These are phyloP conservation scores for Tilletia indica DNA, from an alignment of 1,284 basidiomycete species.

Conservation along the genomic window DNA sequence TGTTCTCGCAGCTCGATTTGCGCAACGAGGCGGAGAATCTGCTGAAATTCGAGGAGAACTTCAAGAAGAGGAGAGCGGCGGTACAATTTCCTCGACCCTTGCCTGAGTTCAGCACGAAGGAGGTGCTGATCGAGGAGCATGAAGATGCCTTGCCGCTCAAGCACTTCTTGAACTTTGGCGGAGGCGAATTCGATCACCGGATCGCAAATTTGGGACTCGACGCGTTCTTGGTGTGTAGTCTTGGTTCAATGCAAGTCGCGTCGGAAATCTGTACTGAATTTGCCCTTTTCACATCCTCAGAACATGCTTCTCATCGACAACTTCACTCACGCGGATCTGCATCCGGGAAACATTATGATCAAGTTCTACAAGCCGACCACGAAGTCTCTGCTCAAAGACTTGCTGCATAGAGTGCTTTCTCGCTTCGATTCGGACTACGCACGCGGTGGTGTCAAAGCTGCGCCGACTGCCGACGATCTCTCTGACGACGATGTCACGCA, in stretches of 20 bases:
- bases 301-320: conserved; percentile 98
- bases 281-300: conserved; percentile 57
- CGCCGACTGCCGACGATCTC: conserved; percentile 62
- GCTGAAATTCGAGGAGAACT: conserved; percentile 80
- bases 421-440: conserved; percentile 53
- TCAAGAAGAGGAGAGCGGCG: conserved; percentile 69
- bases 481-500: conserved; percentile 65
- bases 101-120: conserved; percentile 71
- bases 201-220: conserved; percentile 91
- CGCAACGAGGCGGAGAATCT: conserved; percentile 87
- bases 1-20: conserved; percentile 90
- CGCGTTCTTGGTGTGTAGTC: conserved; percentile 76
- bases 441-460: conserved; percentile 34
- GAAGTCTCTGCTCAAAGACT: conserved; percentile 42
- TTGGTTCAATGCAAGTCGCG: too few species aligned
- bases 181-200: conserved; percentile 76
- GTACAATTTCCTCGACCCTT: conserved; percentile 89
- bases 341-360: conserved; percentile 96
- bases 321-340: conserved; percentile 83
- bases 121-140: conserved; percentile 87
- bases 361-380: conserved; percentile 79
- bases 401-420: conserved; percentile 42
- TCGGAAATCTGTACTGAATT: background rate
- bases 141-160: conserved; percentile 91
- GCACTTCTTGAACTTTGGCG: conserved; percentile 80